Conservation (phyloP, 805 yeast genomes). For the Candida easanensis region DNA sequence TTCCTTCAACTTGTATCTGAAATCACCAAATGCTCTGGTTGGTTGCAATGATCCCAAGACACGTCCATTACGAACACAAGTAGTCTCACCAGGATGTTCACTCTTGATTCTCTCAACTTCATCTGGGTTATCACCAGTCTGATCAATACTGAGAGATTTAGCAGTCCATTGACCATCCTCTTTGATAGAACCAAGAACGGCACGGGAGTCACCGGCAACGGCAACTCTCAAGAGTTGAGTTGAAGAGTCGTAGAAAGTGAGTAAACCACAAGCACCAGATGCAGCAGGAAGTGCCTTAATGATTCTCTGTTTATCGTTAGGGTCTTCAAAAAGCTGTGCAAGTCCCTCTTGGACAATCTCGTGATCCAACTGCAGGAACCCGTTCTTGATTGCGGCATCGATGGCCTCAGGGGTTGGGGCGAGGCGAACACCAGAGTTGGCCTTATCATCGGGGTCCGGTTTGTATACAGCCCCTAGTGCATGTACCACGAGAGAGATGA, state of each 20-base stretch:
- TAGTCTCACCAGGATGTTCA: constrained; percentile 86
- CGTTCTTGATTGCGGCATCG: constrained; percentile 77
- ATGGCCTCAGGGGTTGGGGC: constrained; percentile 68
- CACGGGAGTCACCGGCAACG: constrained; percentile 95
- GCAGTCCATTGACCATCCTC: constrained; percentile 81
- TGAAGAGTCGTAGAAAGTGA: constrained; percentile 81
- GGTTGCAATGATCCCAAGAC: constrained; percentile 94
- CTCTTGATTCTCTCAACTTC: constrained; percentile 79
- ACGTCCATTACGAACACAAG: constrained; percentile 81
- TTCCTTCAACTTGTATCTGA: constrained; percentile 81
- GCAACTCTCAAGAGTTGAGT: constrained; percentile 78
- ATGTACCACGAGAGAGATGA: constrained; percentile 71
- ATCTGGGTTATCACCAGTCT: constrained; percentile 86
- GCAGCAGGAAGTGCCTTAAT: constrained; percentile 81
- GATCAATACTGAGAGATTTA: constrained; percentile 81
- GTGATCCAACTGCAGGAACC: constrained; percentile 80
- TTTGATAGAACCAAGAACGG: constrained; percentile 72
- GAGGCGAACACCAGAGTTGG: constrained; percentile 37
- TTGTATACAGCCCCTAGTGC: constrained; percentile 68
- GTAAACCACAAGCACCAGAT: constrained; percentile 90
- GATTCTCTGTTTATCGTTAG: constrained; percentile 56
- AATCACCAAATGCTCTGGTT: constrained; percentile 95
- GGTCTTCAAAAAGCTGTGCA: constrained; percentile 62
- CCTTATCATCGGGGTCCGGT: constrained; percentile 44
- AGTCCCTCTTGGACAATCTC: constrained; percentile 80